Evolutionary conservation across 768 basidiomycete species (phyloP), one percentile per base, ranked within the genome.

Genomic region (Pleurotus sapidus): DNA sequence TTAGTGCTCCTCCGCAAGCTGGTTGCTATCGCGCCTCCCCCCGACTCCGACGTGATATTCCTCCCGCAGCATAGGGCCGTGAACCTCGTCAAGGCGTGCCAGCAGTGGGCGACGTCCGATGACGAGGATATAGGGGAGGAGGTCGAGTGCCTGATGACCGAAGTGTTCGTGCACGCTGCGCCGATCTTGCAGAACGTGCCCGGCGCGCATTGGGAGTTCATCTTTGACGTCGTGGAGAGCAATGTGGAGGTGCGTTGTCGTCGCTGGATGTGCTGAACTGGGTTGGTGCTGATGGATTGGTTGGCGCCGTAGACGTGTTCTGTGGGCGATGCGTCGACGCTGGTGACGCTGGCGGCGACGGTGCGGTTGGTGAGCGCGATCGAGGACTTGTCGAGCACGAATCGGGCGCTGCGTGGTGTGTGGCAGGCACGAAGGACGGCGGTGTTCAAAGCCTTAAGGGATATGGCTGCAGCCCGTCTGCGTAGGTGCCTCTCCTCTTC

Each of bases 141-240:
- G 47, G 79, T 95, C 3, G 91, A 97, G 67, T 85, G 83, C 57
- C 82, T 79, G 54, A 85, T 96, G 76, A 85, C 89, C 6, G 69
- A 85, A 59, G 68, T 97, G 3, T 91, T 93, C 66, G 71, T 79
- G 45, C 78, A 88, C 56, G 76, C 98, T 1, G 91, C 86, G 1
- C 95, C 95, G 2, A 88, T 98, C 55, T 71, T 98, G 58, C 94
- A 98, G 70, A 90, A 85, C 65, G 78, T 96, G 1, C 76, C 84
- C 12, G 97, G 96, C 0, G 75, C 81, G 0, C 97, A 98, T 69
- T 99, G 97, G 97, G 90, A 93, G 49, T 82, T 95, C 34, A 84
- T 95, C 4, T 95, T 92, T 68, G 95, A 98, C 66, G 70, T 98
- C 14, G 66, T 96, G 11, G 95, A 96, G 69, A 89, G 79, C 58